Evolutionary conservation across 306 rosid species (phyloP), one percentile per base, ranked within the genome.

Genomic region (Geum urbanum): DNA sequence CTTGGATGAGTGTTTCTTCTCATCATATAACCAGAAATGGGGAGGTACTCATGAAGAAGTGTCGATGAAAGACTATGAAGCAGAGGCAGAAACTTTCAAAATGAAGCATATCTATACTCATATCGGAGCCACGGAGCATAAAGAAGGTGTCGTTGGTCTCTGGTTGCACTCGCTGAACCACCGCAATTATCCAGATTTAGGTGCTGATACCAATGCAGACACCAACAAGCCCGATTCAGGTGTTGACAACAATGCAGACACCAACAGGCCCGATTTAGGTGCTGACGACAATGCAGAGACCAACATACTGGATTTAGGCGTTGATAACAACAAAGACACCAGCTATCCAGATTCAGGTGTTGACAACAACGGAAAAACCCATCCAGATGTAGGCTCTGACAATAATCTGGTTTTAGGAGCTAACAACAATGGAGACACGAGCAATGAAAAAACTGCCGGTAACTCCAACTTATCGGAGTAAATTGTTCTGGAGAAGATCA

Each of bases 151-250:
- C 46, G 96, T 87, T 41, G 97, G 71, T 68, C 87, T 88, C 53
- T 92, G 97, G 96, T 83, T 90, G 84, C 98, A 90, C 84, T 92
- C 98, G 63, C 81, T 92, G 50, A 92, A 92, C 84, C 86, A 90
- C 75, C 87, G 94, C 43, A 92, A 92, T 74, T 92, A 90, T 76
- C 90, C 97, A 3, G 97, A 90, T 78, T 75, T 90, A 52, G 77
- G 69, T 19, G 11, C 50, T 24, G 87, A 72, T 19, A 49, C 60
- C 20, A 54, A 64, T 56, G 85, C 81, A 65, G 66, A 44, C 63
- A 44, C 63, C 62, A 32, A 43, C 45, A 74, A 69, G 62, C 68
- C 20, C 51, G 82, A 78, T 52, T 20, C 35, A 27, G 10, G 14
- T 4, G 22, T 32, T 20, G 59, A 54, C 59, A 54, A 20, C 60